Base-by-base conservation (phyloP, 1,139 yeast genomes). In the Scheffersomyces lignicola region DNA sequence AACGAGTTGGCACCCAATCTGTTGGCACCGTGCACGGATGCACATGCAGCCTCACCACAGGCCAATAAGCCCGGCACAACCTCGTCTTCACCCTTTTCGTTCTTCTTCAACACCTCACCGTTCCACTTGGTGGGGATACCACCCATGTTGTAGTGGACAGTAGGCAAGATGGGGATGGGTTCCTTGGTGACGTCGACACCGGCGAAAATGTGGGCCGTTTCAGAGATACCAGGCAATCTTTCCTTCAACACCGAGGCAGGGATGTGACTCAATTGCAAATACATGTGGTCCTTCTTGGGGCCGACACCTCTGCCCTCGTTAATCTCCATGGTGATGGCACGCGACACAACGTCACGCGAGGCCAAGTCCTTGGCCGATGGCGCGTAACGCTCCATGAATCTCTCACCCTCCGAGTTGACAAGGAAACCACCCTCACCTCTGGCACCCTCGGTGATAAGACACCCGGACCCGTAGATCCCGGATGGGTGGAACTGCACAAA, bases 291-390 rank as follows among this genome's bases (percentile, higher is more conserved):
- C 70, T 85, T 85, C 56, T 78, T 78, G 53, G 95, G 92, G 53
- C 98, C 98, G 43, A 94, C 97, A 78, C 98, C 98, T 73, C 98
- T 87, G 54, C 97, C 97, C 55, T 87, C 97, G 61, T 95, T 87
- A 62, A 92, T 92, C 73, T 92, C 98, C 89, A 92, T 80, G 45
- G 97, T 92, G 68, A 92, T 92, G 52, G 98, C 95, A 69, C 98
- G 82, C 30, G 97, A 89, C 41, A 92, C 98, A 49, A 92, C 98
- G 64, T 92, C 98, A 75, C 98, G 84, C 46, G 95, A 89, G 41
- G 98, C 98, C 65, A 92, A 77, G 70, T 92, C 98, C 75, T 90
- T 92, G 51, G 98, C 98, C 39, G 92, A 85, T 51, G 98, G 98
- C 40, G 98, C 98, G 60, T 92, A 92, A 69, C 98, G 84, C 75